A percentile compares a stretch with the other conserved stretches of the same genome.
phyloP scores from a whole-genome alignment of 495 filamentous ascomycete genomes.

The Ramalina intermedia region DNA sequence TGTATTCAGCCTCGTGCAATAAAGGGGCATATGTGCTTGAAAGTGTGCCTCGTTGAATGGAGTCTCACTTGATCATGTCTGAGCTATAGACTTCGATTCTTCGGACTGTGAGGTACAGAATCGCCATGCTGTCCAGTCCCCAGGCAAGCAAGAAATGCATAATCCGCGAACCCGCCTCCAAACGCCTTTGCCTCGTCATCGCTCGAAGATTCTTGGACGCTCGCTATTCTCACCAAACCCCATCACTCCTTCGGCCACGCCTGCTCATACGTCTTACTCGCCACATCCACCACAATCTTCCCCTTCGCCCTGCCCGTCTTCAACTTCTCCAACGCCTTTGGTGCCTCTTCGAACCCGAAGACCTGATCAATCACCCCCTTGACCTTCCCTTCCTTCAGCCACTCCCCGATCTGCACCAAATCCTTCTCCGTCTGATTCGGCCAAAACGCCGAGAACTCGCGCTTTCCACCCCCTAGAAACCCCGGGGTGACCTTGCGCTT shows the following conservation, averaged over 20 bases:
- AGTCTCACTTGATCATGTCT: too few species aligned
- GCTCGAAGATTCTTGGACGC: too few species aligned
- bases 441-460: conserved; percentile 32
- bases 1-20: too few species aligned
- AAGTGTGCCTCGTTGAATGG: too few species aligned
- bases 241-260: not conserved
- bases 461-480: conserved; percentile 51
- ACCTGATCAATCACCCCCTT: conserved; percentile 43
- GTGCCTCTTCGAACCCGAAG: conserved; percentile 44
- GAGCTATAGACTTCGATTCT: too few species aligned
- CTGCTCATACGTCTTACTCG: not conserved
- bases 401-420: conserved; percentile 38
- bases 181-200: too few species aligned
- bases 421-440: conserved; percentile 29
- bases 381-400: conserved; percentile 46
- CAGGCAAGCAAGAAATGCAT: too few species aligned
- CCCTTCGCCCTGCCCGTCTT: conserved; percentile 46
- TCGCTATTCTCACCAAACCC: too few species aligned
- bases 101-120: too few species aligned
- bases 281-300: conserved; percentile 52
- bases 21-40: too few species aligned
- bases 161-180: too few species aligned
- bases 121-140: too few species aligned
- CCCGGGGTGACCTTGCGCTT: conserved; percentile 30
- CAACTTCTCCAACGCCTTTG: conserved; percentile 48